These are phyloP conservation scores for Paracamarosporium sp. DNA, from an alignment of 2,329 filamentous ascomycete species.

Conservation along the genomic window DNA sequence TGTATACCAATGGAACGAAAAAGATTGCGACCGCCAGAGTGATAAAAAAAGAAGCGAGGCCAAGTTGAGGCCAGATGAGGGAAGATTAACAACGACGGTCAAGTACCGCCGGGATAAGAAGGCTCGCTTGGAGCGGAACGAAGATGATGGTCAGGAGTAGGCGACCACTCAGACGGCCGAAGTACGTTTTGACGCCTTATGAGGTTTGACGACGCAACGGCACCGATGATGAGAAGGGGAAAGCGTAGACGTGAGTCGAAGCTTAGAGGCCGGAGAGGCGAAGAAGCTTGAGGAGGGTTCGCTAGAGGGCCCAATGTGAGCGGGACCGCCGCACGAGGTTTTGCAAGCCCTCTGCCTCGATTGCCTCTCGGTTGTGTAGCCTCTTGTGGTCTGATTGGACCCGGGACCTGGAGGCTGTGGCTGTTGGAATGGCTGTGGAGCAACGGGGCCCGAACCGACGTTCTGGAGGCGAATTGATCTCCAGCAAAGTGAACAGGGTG, in stretches of 20 bases:
- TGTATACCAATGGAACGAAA: slow-evolving; percentile 42
- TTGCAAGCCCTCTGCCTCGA: slow-evolving; percentile 40
- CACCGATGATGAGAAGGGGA: slow-evolving; percentile 32
- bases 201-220: slow-evolving; percentile 39
- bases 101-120: slow-evolving; percentile 34
- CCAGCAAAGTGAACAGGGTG: slow-evolving; percentile 20
- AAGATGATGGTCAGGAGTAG: slow-evolving; percentile 43
- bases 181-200: slow-evolving; percentile 38
- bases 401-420: slow-evolving; percentile 29
- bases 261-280: slow-evolving; percentile 31
- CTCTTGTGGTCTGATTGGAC: slow-evolving; percentile 35
- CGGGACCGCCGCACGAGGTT: slow-evolving; percentile 41
- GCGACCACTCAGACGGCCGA: slow-evolving; percentile 43
- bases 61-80: slow-evolving; percentile 32
- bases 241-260: slow-evolving; percentile 31
- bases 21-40: slow-evolving; percentile 33
- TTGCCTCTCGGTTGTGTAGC: slow-evolving; percentile 36
- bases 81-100: slow-evolving; percentile 42
- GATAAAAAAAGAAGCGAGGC: slow-evolving; percentile 47
- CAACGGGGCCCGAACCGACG: slow-evolving; percentile 38
- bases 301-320: slow-evolving; percentile 27
- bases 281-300: slow-evolving; percentile 26
- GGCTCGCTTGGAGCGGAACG: slow-evolving; percentile 47
- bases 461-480: slow-evolving; percentile 47
- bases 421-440: slow-evolving; percentile 38